These are phyloP conservation scores for Crithidia sp. DNA, from an alignment of 208 protist genomes.

Conservation along the genomic window DNA sequence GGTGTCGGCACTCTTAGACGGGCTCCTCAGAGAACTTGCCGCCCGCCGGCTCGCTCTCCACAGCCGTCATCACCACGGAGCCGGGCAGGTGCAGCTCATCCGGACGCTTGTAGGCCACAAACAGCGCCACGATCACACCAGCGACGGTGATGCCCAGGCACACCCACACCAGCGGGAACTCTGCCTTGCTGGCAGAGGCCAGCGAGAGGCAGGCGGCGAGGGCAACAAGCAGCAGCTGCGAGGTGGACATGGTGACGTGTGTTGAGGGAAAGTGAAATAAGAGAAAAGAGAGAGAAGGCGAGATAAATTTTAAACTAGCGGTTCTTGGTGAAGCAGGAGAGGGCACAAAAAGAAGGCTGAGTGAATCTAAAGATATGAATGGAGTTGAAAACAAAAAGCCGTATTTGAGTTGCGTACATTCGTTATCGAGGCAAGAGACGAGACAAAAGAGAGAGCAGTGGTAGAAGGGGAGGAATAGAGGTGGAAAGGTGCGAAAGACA, in stretches of 20 bases:
- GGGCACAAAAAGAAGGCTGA: neutral
- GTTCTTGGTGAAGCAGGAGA: neutral
- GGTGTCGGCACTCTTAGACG: neutral
- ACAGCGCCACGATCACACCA: slow-evolving; percentile 47
- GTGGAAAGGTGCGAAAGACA: neutral
- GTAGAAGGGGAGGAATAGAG: neutral
- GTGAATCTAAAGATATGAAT: neutral
- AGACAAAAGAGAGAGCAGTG: neutral
- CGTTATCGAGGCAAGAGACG: neutral
- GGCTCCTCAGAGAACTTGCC: slow-evolving; percentile 20
- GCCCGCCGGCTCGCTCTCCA: slow-evolving; percentile 27
- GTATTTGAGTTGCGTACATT: neutral
- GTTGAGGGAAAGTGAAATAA: neutral
- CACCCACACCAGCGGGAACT: slow-evolving; percentile 68
- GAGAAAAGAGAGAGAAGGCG: neutral
- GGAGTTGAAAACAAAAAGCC: neutral
- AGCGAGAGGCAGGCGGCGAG: slow-evolving; percentile 30
- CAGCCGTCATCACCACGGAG: slow-evolving; percentile 41
- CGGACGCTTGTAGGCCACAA: slow-evolving; percentile 60
- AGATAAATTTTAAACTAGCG: neutral
- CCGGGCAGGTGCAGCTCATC: slow-evolving; percentile 51
- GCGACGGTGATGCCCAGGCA: slow-evolving; percentile 68
- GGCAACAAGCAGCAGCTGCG: slow-evolving; percentile 29
- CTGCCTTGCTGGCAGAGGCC: slow-evolving; percentile 40
- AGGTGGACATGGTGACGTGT: slow-evolving; percentile 12